Percentiles rank a stretch among this genome's conserved stretches.
phyloP scores from a whole-genome alignment of 2,329 filamentous ascomycete genomes.

The Pyrenophora teres region DNA sequence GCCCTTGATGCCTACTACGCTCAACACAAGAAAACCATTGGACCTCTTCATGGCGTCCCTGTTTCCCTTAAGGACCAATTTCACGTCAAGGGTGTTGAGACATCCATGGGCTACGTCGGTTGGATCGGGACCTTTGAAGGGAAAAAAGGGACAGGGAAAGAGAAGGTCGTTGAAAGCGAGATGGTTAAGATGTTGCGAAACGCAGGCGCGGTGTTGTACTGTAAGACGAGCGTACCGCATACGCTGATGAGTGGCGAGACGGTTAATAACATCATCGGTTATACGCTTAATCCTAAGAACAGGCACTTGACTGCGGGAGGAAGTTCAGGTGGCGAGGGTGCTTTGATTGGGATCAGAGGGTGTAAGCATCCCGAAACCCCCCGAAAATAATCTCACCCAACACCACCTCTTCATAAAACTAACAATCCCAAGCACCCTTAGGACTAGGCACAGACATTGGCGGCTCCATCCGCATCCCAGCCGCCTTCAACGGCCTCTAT shows the following conservation, averaged over 20 bases:
- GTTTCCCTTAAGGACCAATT: slow-evolving; percentile 57
- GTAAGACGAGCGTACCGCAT: slow-evolving; percentile 63
- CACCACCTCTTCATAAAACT: neutral
- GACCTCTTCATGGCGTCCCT: slow-evolving; percentile 54
- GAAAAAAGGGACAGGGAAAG: slow-evolving; percentile 56
- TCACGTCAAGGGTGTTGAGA: slow-evolving; percentile 54
- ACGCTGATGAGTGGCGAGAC: slow-evolving; percentile 65
- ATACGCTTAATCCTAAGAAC: slow-evolving; percentile 63
- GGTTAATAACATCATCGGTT: slow-evolving; percentile 64
- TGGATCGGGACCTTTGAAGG: slow-evolving; percentile 69
- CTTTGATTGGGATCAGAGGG: slow-evolving; percentile 60
- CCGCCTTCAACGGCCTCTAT: slow-evolving; percentile 63
- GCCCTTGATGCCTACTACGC: slow-evolving; percentile 49
- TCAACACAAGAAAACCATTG: slow-evolving; percentile 38
- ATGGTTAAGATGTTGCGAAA: slow-evolving; percentile 60
- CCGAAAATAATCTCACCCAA: neutral
- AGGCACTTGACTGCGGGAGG: slow-evolving; percentile 59
- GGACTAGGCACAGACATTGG: slow-evolving; percentile 65
- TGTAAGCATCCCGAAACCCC: slow-evolving; percentile 34
- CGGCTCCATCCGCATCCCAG: slow-evolving; percentile 62
- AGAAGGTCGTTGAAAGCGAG: slow-evolving; percentile 61
- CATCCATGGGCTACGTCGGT: slow-evolving; percentile 65
- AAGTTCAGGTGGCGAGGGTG: slow-evolving; percentile 65
- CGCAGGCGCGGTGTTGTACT: slow-evolving; percentile 62
- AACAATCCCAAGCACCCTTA: slow-evolving; percentile 43